Evolutionary conservation across 1,139 yeast genomes (phyloP), one percentile per base, ranked within the genome.

Genomic region (Pichia sp.): DNA sequence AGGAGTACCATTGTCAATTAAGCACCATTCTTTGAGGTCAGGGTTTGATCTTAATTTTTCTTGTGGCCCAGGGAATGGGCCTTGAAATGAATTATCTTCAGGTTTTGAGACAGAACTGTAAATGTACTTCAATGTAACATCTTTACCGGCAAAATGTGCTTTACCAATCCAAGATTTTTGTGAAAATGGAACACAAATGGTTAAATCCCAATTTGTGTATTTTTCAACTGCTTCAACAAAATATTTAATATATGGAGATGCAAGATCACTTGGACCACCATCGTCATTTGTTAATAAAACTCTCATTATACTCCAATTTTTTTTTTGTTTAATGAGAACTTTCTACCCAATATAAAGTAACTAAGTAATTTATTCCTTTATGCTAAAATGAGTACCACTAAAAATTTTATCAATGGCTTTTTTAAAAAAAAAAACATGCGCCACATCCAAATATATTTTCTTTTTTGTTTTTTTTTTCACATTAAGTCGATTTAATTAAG

Each of bases 131-230:
- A 92, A 80, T 2, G 80, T 70, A 45, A 90, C 72, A 38, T 82
- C 78, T 59, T 81, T 77, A 22, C 95, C 97, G 3, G 96, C 95
- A 63, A 90, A 81, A 68, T 90, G 97, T 13, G 98, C 97, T 65
- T 92, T 92, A 37, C 96, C 96, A 51, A 89, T 90, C 98, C 98
- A 92, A 12, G 97, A 89, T 58, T 95, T 71, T 59, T 81, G 87
- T 48, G 78, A 80, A 56, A 80, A 74, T 15, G 97, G 97, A 6
- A 92, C 83, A 29, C 84, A 90, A 26, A 92, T 80, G 16, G 92
- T 83, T 29, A 92, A 67, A 38, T 85, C 79, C 97, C 97, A 92
- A 60, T 85, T 80, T 15, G 96, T 85, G 48, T 72, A 61, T 40
- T 72, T 63, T 40, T 64, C 64, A 48, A 92, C 74, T 47, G 87